phyloP scores from a whole-genome alignment of 2,329 filamentous ascomycete species.

The Calonectria henricotiae region DNA sequence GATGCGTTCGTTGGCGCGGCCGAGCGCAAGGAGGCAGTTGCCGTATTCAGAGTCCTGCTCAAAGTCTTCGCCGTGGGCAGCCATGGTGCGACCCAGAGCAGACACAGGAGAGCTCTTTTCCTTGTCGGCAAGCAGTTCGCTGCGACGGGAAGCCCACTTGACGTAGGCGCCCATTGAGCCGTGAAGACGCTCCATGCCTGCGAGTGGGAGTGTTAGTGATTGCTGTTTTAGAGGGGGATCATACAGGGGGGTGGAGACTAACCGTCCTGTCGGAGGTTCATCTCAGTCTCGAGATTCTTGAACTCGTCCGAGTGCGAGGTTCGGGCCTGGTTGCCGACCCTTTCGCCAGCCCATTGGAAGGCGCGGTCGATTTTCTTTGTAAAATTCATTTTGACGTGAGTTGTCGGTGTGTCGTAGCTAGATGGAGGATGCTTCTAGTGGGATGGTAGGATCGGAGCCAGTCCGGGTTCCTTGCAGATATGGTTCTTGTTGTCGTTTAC shows the following conservation, averaged over 20 bases:
- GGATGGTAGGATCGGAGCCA: slow-evolving; percentile 46
- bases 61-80: slow-evolving; percentile 92
- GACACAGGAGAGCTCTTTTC: slow-evolving; percentile 88
- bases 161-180: slow-evolving; percentile 88
- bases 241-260: slow-evolving; percentile 51
- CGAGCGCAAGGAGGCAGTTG: slow-evolving; percentile 84
- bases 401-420: slow-evolving; percentile 26
- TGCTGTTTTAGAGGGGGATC: background rate
- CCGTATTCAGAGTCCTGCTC: slow-evolving; percentile 93
- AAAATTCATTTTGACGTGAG: slow-evolving; percentile 65
- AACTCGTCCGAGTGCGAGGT: slow-evolving; percentile 92
- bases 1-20: slow-evolving; percentile 89
- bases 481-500: slow-evolving; percentile 35
- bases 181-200: slow-evolving; percentile 93
- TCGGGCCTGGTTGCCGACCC: slow-evolving; percentile 93
- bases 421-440: slow-evolving; percentile 3
- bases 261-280: slow-evolving; percentile 92
- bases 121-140: slow-evolving; percentile 85
- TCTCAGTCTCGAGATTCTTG: slow-evolving; percentile 90
- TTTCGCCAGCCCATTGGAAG: slow-evolving; percentile 98
- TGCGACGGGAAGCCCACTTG: slow-evolving; percentile 89
- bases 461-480: slow-evolving; percentile 43
- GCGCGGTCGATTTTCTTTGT: slow-evolving; percentile 94
- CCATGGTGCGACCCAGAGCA: slow-evolving; percentile 88
- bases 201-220: slow-evolving; percentile 30